Percentiles rank a stretch among this genome's conserved stretches.
Conservation (phyloP, 805 yeast species). For the Kluyveromyces siamensis region DNA sequence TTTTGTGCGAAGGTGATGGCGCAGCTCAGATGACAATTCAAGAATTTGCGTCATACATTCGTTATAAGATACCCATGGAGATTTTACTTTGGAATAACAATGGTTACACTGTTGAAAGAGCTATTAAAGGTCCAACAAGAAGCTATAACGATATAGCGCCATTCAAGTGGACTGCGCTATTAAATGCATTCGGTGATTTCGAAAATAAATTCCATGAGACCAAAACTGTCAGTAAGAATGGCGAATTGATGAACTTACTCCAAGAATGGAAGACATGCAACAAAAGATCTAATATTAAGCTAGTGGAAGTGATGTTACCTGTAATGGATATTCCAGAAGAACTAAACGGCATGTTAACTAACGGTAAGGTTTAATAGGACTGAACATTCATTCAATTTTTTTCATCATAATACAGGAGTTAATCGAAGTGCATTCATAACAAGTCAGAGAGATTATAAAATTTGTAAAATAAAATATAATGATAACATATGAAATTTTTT, state of each 20-base stretch:
- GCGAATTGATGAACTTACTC: conserved; percentile 33
- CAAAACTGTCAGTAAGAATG: conserved; percentile 29
- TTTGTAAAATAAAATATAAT: too few relatives aligned
- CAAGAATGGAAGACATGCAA: conserved; percentile 28
- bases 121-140: conserved; percentile 69
- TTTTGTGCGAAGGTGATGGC: conserved; percentile 84
- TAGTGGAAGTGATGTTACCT: conserved; percentile 54
- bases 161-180: conserved; percentile 74
- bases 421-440: too few relatives aligned
- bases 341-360: conserved; percentile 36
- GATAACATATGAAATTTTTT: too few relatives aligned
- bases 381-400: too few relatives aligned
- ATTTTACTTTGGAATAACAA: conserved; percentile 71
- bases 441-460: too few relatives aligned
- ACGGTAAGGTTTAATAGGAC: conserved; percentile 11
- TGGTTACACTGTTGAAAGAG: conserved; percentile 87
- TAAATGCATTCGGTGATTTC: conserved; percentile 55
- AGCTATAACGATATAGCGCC: conserved; percentile 71
- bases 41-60: conserved; percentile 60
- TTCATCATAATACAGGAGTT: too few relatives aligned
- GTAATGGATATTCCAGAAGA: conserved; percentile 59
- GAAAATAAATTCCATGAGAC: conserved; percentile 26
- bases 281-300: conserved; percentile 32
- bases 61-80: conserved; percentile 53
- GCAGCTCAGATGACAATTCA: conserved; percentile 92